Evolutionary conservation across 2,329 filamentous ascomycete species (phyloP), one percentile per base, ranked within the genome.

Genomic region (Apiospora pterosperma): DNA sequence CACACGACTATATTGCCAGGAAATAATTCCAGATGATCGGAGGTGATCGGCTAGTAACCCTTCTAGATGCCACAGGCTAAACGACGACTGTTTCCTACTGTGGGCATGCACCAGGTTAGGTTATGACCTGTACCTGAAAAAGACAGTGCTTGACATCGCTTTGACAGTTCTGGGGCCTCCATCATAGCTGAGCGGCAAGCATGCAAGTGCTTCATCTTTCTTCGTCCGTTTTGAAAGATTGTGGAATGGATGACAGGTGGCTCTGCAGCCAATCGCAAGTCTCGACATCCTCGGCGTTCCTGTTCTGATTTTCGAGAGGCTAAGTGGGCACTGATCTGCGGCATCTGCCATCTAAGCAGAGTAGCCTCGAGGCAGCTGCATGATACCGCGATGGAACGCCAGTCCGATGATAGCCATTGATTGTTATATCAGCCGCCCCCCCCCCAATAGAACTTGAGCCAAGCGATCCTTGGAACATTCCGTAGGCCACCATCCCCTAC

Each of bases 301-400:
- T 55, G 48, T 55, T 12, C 48, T 55, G 48, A 34, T 34, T n/a
- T 34, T 28, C 44, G 6, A 31, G 16, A 38, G 48, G 48, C 48
- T 34, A 34, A 55, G 34, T 34, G 25, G 48, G 48, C 19, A 16
- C 48, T 55, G 48, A 34, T 55, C 48, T 55, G 48, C 48, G 28
- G 48, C 48, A 55, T 55, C 48, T 55, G 48, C 41, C 41, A 42
- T 42, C n/a, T 11, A 42, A 21, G 41, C 6, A 23, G n/a, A 42
- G 41, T 21, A 42, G 39, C 39, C 19, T n/a, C 39, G 39, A 41
- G 19, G 8, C 19, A 10, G n/a, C 10, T 23, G 41, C 28, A 31
- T 55, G 48, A 55, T 34, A 55, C 48, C n/a, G 28, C 48, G 48
- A 55, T 55, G 48, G 48, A 55, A 55, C 48, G 28, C 48, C 48